Base-by-base conservation (phyloP, 2,329 filamentous ascomycete species). In the Phialocephala sp. region DNA sequence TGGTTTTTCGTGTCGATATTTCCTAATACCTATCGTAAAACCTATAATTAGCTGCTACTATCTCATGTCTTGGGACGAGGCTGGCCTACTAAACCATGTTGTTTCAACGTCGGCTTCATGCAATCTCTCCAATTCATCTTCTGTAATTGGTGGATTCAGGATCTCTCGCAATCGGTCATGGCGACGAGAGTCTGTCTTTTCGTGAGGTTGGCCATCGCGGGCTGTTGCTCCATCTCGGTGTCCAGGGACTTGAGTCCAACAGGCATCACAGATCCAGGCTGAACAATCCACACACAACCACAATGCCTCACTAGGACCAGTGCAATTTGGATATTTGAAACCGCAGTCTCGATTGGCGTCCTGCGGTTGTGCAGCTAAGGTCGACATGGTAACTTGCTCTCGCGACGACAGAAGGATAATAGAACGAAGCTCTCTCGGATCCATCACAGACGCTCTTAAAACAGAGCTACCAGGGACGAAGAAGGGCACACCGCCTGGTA, bases 281-380 rank as follows among this genome's bases (percentile, higher is more conserved):
- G 24, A 37, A 39, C 55, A 58, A 15, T 58, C 18, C 15, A 58
- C 55, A 58, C 55, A 58, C 32, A 22, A 58, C 55, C 55, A 64
- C 22, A 62, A 18, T 47, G 43, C 9, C 14, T 20, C 9, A 11
- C 12, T 20, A 6, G 45, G 27, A 3, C 27, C 45, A 18, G 45
- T 52, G n/a, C 45, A 52, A 27, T 11, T 11, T n/a, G 12, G 14
- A 3, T 4, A 52, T 20, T 20, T 20, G n/a, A 52, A 52, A 20
- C 6, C 45, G 24, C 45, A 52, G 24, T 11, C 45, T 52, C 3
- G n/a, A 52, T 27, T 52, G 24, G 2, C n/a, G 12, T 52, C 6
- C n/a, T 52, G n/a, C n/a, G 18, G 24, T 52, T 11, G 24, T 52
- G n/a, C 18, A 27, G 45, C 45, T 15, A 14, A n/a, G n/a, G 24